A percentile compares a stretch with the other conserved stretches of the same genome.
Conservation (phyloP, 2,329 filamentous ascomycete genomes). For the Colletotrichum theobromicola region DNA sequence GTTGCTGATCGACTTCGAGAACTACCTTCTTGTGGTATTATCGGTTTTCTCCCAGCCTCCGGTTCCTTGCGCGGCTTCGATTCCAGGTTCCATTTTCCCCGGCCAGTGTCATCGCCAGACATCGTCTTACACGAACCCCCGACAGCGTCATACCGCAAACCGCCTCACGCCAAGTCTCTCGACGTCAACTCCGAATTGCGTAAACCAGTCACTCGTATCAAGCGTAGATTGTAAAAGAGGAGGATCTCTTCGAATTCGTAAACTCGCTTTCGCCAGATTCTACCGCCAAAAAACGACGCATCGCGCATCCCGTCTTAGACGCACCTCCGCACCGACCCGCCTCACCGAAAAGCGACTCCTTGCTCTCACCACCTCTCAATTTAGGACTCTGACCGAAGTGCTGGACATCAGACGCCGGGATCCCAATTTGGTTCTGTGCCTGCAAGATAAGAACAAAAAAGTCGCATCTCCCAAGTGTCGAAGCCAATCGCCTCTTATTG, state of each 20-base stretch:
- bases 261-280: background rate
- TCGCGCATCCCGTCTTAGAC: background rate
- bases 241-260: background rate
- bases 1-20: background rate
- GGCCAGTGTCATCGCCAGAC: background rate
- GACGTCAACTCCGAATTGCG: background rate
- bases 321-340: background rate
- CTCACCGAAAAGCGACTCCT: background rate
- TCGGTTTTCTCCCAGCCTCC: background rate
- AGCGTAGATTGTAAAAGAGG: background rate
- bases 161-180: background rate
- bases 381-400: background rate
- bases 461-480: background rate
- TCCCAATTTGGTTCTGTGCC: background rate
- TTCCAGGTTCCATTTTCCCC: background rate
- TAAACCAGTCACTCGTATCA: background rate
- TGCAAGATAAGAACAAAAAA: background rate
- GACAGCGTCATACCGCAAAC: background rate
- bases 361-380: background rate
- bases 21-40: background rate
- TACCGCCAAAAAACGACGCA: background rate
- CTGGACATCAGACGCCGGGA: background rate
- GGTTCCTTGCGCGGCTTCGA: background rate
- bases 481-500: background rate
- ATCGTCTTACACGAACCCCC: slow-evolving; percentile 13